Conservation (phyloP, 2,329 filamentous ascomycete species). For the Drechslera avenae region DNA sequence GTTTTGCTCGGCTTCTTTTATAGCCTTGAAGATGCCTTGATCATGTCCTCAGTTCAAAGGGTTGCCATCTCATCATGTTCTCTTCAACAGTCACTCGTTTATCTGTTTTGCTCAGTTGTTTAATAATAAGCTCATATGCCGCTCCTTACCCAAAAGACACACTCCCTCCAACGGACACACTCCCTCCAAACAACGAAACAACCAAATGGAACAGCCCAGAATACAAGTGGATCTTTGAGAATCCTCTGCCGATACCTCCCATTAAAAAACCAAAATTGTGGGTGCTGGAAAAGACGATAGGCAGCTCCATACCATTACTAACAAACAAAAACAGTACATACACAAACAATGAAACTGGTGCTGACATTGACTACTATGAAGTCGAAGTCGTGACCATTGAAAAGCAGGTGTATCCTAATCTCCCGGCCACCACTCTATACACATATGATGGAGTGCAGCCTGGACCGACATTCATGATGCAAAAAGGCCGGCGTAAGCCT, state of each 20-base stretch:
- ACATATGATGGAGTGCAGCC: slow-evolving; percentile 63
- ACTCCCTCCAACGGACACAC: slow-evolving; percentile 4
- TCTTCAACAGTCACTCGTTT: slow-evolving; percentile 10
- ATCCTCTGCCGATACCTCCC: slow-evolving; percentile 54
- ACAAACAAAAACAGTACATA: slow-evolving; percentile 37
- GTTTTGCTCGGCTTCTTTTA: slow-evolving; percentile 1
- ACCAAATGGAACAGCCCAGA: slow-evolving; percentile 42
- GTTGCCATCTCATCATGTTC: slow-evolving; percentile 10
- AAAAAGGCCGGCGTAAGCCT: slow-evolving; percentile 48
- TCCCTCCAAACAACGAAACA: slow-evolving; percentile 6
- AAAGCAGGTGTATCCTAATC: slow-evolving; percentile 52
- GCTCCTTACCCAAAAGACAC: slow-evolving; percentile 3
- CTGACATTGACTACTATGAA: slow-evolving; percentile 55
- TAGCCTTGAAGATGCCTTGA: slow-evolving; percentile 1
- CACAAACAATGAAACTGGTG: slow-evolving; percentile 43
- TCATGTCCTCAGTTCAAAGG: neutral
- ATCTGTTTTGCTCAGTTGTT: slow-evolving; percentile 4
- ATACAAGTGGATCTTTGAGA: slow-evolving; percentile 49
- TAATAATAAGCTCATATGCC: neutral
- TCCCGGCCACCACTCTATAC: slow-evolving; percentile 47
- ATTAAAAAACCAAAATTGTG: slow-evolving; percentile 52
- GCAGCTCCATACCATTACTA: slow-evolving; percentile 16
- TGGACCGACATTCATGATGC: slow-evolving; percentile 59
- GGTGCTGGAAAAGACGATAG: slow-evolving; percentile 12
- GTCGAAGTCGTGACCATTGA: slow-evolving; percentile 50